Evolutionary conservation across 805 yeast genomes (phyloP).

Genomic region (Candida xyloterini): DNA sequence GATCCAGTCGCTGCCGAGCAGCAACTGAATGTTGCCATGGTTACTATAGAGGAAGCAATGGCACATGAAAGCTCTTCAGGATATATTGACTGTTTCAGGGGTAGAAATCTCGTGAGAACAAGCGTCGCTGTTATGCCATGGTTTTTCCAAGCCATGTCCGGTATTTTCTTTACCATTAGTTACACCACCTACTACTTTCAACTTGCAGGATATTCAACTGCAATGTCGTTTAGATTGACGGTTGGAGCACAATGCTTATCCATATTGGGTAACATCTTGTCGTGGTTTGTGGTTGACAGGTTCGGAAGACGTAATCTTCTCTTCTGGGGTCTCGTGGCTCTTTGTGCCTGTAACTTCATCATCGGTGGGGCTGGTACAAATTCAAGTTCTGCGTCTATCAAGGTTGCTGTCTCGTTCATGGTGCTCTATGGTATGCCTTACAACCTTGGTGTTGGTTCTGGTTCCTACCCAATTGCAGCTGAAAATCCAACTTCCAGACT

Average conservation of each 20-base stretch:
- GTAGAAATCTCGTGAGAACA: conserved; percentile 45
- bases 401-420: conserved; percentile 30
- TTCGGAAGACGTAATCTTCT: conserved; percentile 38
- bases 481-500: conserved; percentile 19
- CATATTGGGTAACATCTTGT: conserved; percentile 28
- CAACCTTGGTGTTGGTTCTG: conserved; percentile 27
- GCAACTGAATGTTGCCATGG: conserved; percentile 32
- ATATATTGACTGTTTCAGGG: conserved; percentile 44
- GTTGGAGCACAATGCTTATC: conserved; percentile 36
- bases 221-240: conserved; percentile 35
- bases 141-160: conserved; percentile 45
- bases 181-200: conserved; percentile 48
- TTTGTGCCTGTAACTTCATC: conserved; percentile 25
- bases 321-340: conserved; percentile 26
- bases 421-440: conserved; percentile 3
- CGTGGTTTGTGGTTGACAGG: conserved; percentile 43
- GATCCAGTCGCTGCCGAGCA: conserved; percentile 33
- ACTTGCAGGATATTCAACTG: conserved; percentile 45
- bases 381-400: conserved; percentile 26
- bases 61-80: background rate
- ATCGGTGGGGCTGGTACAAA: conserved; percentile 30
- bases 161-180: conserved; percentile 44
- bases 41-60: conserved; percentile 18
- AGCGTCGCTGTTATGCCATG: conserved; percentile 37
- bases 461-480: conserved; percentile 19